Base-by-base conservation (phyloP, 2,329 filamentous ascomycete species). In the Lachnum nothofagi region DNA sequence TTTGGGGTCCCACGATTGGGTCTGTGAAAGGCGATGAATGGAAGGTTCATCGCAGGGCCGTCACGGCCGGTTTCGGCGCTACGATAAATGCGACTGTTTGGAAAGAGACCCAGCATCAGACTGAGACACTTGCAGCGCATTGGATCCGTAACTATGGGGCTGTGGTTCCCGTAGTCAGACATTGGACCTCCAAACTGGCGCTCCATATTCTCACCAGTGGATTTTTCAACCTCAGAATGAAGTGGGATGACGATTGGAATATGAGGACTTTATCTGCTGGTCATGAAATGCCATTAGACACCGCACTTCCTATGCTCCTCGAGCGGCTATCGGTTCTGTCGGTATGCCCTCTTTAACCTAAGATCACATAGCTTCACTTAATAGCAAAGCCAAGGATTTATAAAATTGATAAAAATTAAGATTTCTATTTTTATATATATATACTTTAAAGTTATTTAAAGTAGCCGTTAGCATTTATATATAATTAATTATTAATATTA, bases 41-140 rank as follows among this genome's bases (percentile, higher is more conserved):
- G 42, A 44, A 37, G 35, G 29, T 31, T 23, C 42, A 37, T 44
- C 42, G 42, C 12, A 44, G 42, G 17, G 42, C 42, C 34, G 42
- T 44, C 31, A 44, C 42, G 23, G 42, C 42, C 20, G 42, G 42
- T 1, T 44, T 44, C 35, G 42, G 42, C 25, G 29, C 42, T 35
- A 20, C n/a, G 9, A 44, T 44, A 12, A 44, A 44, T 31, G 29
- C 20, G 12, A 44, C 42, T 16, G 42, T 44, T 3, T 44, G 42
- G 42, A 24, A 44, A 44, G 42, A 44, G 42, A 44, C 42, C 17
- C 42, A 44, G 10, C 29, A 44, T 19, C 42, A 44, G 42, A 44
- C 42, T 16, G 31, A 44, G 8, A 44, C 29, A 7, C 42, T 44
- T 44, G 42, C 42, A 44, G 9, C 19, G 17, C 42, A 44, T 25